phyloP scores from a whole-genome alignment of 768 basidiomycete species.

The Russula griseocarnosa region DNA sequence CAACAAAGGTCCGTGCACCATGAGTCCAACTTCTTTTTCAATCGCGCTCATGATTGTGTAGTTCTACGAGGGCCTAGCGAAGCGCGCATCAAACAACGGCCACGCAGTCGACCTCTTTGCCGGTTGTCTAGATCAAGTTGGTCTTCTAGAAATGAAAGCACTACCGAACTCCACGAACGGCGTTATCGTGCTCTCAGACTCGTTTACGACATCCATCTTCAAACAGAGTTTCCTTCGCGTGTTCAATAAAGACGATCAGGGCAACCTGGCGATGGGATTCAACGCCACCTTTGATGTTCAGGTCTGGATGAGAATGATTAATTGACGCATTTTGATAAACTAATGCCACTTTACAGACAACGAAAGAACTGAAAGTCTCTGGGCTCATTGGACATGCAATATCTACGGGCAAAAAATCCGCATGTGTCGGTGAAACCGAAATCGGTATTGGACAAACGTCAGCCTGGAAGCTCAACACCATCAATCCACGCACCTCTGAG shows the following conservation, averaged over 20 bases:
- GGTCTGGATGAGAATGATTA: constrained; percentile 41
- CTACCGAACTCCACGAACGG: constrained; percentile 95
- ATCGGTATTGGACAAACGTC: constrained; percentile 99
- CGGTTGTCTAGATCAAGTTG: constrained; percentile 97
- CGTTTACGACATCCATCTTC: constrained; percentile 96
- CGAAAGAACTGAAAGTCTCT: constrained; percentile 97
- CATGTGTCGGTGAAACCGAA: constrained; percentile 96
- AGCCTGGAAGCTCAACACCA: constrained; percentile 93
- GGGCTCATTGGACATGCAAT: constrained; percentile 97
- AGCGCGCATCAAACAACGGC: constrained; percentile 89
- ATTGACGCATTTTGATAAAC: not conserved
- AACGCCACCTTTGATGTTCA: constrained; percentile 98
- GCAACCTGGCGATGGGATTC: constrained; percentile 94
- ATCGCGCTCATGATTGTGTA: constrained; percentile 33
- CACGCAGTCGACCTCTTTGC: constrained; percentile 95
- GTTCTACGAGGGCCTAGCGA: constrained; percentile 95
- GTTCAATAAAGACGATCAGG: constrained; percentile 90
- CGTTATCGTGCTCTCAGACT: constrained; percentile 92
- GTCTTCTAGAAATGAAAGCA: constrained; percentile 95
- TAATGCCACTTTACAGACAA: constrained; percentile 56
- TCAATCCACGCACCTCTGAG: constrained; percentile 81
- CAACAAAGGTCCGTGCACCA: constrained; percentile 68
- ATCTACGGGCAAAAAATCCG: constrained; percentile 94
- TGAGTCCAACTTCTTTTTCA: not conserved
- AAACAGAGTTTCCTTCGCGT: constrained; percentile 95